Evolutionary conservation across 345 rosid species (phyloP).

Genomic region (Iberis pinnata): DNA sequence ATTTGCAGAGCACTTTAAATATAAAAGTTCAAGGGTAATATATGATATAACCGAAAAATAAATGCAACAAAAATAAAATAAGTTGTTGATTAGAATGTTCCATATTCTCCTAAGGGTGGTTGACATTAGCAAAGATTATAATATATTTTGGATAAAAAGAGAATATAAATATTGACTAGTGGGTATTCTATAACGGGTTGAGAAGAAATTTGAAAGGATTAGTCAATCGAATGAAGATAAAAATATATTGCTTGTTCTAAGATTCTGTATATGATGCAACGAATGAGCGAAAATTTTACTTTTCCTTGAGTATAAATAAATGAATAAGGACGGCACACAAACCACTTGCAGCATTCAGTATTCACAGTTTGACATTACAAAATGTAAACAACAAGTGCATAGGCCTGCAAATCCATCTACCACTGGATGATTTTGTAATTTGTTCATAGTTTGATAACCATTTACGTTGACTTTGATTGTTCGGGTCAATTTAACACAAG

Average conservation of each 20-base stretch:
- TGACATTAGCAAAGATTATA: conserved; percentile 19
- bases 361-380: too few relatives aligned
- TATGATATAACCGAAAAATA: background rate
- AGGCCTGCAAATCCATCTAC: too few relatives aligned
- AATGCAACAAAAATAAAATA: background rate
- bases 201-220: background rate
- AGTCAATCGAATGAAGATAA: background rate
- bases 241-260: too few relatives aligned
- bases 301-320: too few relatives aligned
- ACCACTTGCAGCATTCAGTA: too few relatives aligned
- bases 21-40: background rate
- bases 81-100: background rate
- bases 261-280: too few relatives aligned
- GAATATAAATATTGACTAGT: background rate
- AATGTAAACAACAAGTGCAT: too few relatives aligned
- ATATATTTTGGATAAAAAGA: background rate
- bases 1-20: background rate
- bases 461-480: background rate
- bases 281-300: too few relatives aligned
- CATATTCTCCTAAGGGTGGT: conserved; percentile 9
- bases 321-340: too few relatives aligned
- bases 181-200: background rate
- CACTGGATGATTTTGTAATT: too few relatives aligned
- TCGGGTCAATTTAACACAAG: background rate
- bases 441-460: too few relatives aligned